Base-by-base conservation (phyloP, 306 rosid species). In the Corylus heterophylla region DNA sequence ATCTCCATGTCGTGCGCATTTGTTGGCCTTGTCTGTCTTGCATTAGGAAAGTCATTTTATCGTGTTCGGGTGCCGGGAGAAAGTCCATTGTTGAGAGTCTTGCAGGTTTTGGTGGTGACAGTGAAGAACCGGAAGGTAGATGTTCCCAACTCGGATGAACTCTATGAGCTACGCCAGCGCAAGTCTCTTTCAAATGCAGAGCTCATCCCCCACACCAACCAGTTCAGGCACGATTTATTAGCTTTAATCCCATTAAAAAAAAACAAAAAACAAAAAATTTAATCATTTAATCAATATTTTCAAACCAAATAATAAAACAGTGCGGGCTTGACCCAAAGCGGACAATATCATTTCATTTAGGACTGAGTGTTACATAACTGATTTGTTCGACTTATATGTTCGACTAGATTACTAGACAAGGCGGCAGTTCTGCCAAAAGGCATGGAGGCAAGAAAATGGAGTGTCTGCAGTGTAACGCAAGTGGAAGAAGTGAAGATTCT, bases 401-500 rank as follows among this genome's bases (percentile, higher is more conserved):
- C 54, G 11, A 22, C 47, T 74, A 89, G 89, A 74, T 47, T 84
- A n/a, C 89, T 88, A 45, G 93, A 89, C 85, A 88, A 84, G 80
- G 91, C 93, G 27, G 93, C 93, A 0, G 54, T 88, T 74, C 73
- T 82, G 27, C 73, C 83, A 0, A 25, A 82, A 42, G 90, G 86
- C 71, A 29, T 0, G 13, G 78, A 47, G 44, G 78, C 79, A 74
- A 78, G 35, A 42, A 74, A 67, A 73, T 87, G 93, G 93, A 50
- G 64, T 25, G 86, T 87, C 1, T 89, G 91, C 78, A 86, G 77
- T 0, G 85, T 82, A 37, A 79, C 88, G 22, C 88, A 87, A 77
- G 88, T 87, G 37, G 90, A 87, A 77, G 90, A 89, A 82, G 87
- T 82, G 78, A 89, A 89, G 86, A 86, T 87, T 75, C 85, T 89